Evolutionary conservation across 176 grass and related monocot species (phyloP).

Genomic region (Sorghum bicolor): Sorghum_bicolor_NCBIv3 NC_012873.2:5734001-5734500

Average conservation of each 20-base stretch:
- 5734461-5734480: background rate
- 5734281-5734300: background rate
- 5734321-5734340: background rate
- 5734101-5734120: constrained; percentile 82
- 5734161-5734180: constrained; percentile 60
- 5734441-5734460: background rate
- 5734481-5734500: background rate
- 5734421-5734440: background rate
- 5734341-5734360: background rate
- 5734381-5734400: background rate
- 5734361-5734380: background rate
- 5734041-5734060: background rate
- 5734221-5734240: background rate
- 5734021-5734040: background rate
- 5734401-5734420: background rate
- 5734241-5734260: background rate
- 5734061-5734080: background rate
- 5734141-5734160: constrained; percentile 75
- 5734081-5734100: constrained; percentile 49
- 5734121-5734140: constrained; percentile 70
- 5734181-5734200: constrained; percentile 37
- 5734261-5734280: background rate
- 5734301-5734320: background rate
- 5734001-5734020: background rate
- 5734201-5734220: too few relatives aligned